Evolutionary conservation across 305 asterid genomes (phyloP), one percentile per base, ranked within the genome.

Genomic region (Solanum chacoense): DNA sequence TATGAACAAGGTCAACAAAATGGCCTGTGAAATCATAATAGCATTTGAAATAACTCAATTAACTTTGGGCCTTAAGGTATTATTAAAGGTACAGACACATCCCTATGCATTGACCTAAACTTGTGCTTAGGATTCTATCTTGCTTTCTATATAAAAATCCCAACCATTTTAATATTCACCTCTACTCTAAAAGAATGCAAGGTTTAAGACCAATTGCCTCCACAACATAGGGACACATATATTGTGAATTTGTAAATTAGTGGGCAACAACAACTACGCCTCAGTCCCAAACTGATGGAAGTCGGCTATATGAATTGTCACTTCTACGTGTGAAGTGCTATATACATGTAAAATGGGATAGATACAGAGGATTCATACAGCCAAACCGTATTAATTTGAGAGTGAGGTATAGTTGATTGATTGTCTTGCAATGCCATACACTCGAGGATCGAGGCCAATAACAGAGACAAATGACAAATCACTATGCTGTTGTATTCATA

Each of bases 1-100:
- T 28, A 28, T 42, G 28, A 5, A 29, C 14, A 86, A 86, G 69
- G 88, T 86, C 88, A 86, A 38, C 28, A 36, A 67, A 38, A 86
- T 86, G 88, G 81, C 59, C 35, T 86, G 24, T 83, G 40, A 55
- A 45, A 86, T 86, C 69, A 86, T 69, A 86, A 86, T 86, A 73
- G 65, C 79, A 73, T 86, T 67, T 86, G 88, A 86, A 71, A 86
- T 69, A 28, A 42, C 36, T 86, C 65, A 31, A 86, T 86, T 86
- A 38, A 86, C 81, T 37, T 71, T 37, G 83, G 69, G 9, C 79
- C 88, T 38, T 28, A 37, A 69, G 88, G 83, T 69, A 71, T 71
- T 86, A 85, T 71, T 86, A 86, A 86, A 86, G 69, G 67, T 11
- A 86, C 69, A 35, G 36, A 69, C 67, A 42, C 37, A 71, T 86